Evolutionary conservation across 768 basidiomycete species (phyloP), one percentile per base, ranked within the genome.

Genomic region (Podaxis carcinomalis): DNA sequence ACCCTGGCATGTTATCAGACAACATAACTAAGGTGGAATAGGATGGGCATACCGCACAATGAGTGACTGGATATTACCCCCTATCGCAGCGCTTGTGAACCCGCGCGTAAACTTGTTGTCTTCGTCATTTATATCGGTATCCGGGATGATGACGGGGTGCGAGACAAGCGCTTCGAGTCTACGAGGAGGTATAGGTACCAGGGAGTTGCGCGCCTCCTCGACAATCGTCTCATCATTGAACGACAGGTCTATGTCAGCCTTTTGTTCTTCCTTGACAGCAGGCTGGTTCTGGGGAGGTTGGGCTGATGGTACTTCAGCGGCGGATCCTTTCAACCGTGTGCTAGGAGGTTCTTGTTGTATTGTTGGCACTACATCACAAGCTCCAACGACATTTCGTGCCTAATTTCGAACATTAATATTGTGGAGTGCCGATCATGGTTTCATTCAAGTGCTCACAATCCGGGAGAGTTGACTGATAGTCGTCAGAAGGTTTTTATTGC

Each of bases 71-170:
- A 69, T 66, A 49, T 66, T 70, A 11, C 79, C 78, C 21, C 80
- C 80, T 3, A 84, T 67, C 5, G 70, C 68, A 11, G 64, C 57
- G 28, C 71, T 74, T 36, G 83, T 67, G 37, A 77, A 72, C 4
- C 68, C 67, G n/a, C 81, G 74, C 7, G 70, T 73, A 63, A 81
- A 83, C 7, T 67, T 61, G 50, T 71, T 73, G n/a, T 72, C 68
- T 13, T 63, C 55, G 16, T 61, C 65, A 16, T 63, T 64, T 35
- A 66, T 62, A 10, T 68, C 65, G 39, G 68, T 50, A 37, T 68
- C 65, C 11, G 73, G 66, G 4, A 68, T 55, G 25, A 74, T 67
- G 11, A 65, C 58, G 6, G 71, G 70, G 4, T 74, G 65, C 5
- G 46, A 40, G 1, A 66, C 53, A 11, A 77, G 63, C 5, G 59